phyloP scores from a whole-genome alignment of 2,329 filamentous ascomycete species.

The Botrytis elliptica region DNA sequence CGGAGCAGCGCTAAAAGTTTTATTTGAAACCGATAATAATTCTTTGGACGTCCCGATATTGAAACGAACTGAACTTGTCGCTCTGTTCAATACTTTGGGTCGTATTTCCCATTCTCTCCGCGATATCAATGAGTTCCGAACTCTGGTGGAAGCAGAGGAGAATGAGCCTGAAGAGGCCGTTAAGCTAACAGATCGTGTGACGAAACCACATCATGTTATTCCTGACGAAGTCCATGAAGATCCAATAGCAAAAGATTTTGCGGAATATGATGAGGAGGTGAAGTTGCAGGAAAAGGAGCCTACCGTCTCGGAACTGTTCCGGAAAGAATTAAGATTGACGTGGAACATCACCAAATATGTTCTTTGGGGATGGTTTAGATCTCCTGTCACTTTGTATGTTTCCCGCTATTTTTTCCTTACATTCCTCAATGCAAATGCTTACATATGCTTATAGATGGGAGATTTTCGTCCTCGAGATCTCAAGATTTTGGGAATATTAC shows the following conservation, averaged over 20 bases:
- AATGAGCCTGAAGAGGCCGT: constrained; percentile 33
- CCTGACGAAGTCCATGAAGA: constrained; percentile 30
- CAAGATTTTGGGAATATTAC: constrained; percentile 60
- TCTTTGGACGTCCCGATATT: constrained; percentile 65
- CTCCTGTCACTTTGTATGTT: constrained; percentile 69
- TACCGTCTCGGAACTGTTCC: constrained; percentile 56
- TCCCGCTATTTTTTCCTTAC: not conserved
- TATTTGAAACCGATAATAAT: constrained; percentile 81
- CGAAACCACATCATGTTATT: constrained; percentile 46
- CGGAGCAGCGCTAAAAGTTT: constrained; percentile 88
- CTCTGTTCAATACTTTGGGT: constrained; percentile 90
- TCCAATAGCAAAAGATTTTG: constrained; percentile 45
- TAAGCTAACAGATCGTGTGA: constrained; percentile 33
- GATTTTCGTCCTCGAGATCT: constrained; percentile 53
- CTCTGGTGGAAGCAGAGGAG: constrained; percentile 47
- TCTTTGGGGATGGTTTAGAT: constrained; percentile 64
- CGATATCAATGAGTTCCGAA: constrained; percentile 70
- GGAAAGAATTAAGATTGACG: constrained; percentile 63
- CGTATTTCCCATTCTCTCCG: constrained; percentile 78
- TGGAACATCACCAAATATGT: constrained; percentile 64
- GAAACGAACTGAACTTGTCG: constrained; percentile 87
- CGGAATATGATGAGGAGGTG: constrained; percentile 41
- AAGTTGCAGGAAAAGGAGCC: constrained; percentile 35
- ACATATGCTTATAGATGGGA: constrained; percentile 44
- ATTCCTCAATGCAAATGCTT: not conserved